Evolutionary conservation across 2,329 filamentous ascomycete genomes (phyloP).

Genomic region (Diaporthe sp.): DNA sequence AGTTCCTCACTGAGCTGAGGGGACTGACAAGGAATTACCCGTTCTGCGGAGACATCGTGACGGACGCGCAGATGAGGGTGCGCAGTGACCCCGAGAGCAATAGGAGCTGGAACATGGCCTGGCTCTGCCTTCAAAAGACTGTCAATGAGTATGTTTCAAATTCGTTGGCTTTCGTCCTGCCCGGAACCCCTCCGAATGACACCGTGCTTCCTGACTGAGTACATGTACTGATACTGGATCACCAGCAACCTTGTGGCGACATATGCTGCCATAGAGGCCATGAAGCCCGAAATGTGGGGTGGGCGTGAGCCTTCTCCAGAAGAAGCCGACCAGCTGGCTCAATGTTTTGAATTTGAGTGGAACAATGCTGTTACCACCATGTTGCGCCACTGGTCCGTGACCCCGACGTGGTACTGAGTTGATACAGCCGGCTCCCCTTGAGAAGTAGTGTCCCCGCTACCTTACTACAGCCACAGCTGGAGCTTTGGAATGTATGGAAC

Average conservation of each 20-base stretch:
- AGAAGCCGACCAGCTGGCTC: constrained; percentile 70
- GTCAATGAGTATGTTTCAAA: constrained; percentile 70
- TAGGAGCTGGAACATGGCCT: constrained; percentile 82
- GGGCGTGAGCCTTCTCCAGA: constrained; percentile 67
- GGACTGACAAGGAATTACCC: constrained; percentile 77
- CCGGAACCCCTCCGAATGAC: neutral
- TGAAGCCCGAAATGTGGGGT: constrained; percentile 79
- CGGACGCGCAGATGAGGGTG: constrained; percentile 76
- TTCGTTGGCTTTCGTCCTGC: neutral
- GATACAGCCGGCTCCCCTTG: neutral
- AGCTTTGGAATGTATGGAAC: neutral
- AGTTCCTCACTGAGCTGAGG: constrained; percentile 78
- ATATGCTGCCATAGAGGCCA: constrained; percentile 73
- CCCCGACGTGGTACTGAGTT: constrained; percentile 68
- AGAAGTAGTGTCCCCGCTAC: neutral
- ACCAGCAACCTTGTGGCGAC: constrained; percentile 70
- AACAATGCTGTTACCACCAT: constrained; percentile 73
- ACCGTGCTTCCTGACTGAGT: neutral
- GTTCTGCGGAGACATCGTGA: constrained; percentile 74
- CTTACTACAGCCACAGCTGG: no score
- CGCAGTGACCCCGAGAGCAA: constrained; percentile 74
- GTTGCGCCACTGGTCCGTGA: constrained; percentile 76
- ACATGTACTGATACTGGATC: neutral
- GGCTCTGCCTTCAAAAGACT: constrained; percentile 78
- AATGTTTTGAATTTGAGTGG: constrained; percentile 78